Evolutionary conservation across 2,329 filamentous ascomycete genomes (phyloP).

Genomic region (Knoxdaviesia capensis): DNA sequence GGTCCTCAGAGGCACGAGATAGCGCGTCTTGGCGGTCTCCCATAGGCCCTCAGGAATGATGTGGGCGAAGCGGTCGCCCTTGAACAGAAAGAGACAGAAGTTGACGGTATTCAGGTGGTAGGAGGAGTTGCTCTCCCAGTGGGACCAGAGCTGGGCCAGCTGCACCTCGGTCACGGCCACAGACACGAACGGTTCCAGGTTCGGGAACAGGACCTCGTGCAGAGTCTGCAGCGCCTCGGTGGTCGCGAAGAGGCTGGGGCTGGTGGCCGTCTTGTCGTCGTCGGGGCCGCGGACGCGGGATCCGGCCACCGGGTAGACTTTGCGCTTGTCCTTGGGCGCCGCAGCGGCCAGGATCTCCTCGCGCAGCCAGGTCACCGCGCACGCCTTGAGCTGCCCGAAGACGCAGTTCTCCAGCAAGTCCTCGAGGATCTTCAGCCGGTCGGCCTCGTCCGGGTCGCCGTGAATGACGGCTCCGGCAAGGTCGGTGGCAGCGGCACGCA

Average conservation of each 20-base stretch:
- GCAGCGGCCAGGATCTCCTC: conserved; percentile 35
- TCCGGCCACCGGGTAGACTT: not conserved
- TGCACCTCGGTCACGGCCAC: conserved; percentile 19
- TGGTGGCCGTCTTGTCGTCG: not conserved
- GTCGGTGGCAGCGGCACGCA: conserved; percentile 32
- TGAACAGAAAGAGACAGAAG: conserved; percentile 35
- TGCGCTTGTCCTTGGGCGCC: conserved; percentile 8
- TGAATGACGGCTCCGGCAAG: conserved; percentile 35
- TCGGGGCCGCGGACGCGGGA: too few species aligned
- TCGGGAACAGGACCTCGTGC: conserved; percentile 42
- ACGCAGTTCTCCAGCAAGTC: conserved; percentile 46
- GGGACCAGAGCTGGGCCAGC: conserved; percentile 23
- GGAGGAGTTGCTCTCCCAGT: conserved; percentile 28
- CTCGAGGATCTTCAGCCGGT: conserved; percentile 39
- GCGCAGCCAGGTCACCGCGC: conserved; percentile 41
- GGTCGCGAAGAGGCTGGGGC: conserved; percentile 22
- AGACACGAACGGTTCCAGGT: conserved; percentile 15
- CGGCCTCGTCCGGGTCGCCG: conserved; percentile 35
- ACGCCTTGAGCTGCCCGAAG: conserved; percentile 40
- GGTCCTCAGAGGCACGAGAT: conserved; percentile 29
- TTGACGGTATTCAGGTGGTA: conserved; percentile 41
- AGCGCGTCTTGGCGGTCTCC: conserved; percentile 35
- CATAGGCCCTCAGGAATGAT: conserved; percentile 35
- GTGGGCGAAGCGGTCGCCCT: not conserved
- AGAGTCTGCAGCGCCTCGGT: conserved; percentile 35